Percentiles rank a stretch among this genome's conserved stretches.
These are phyloP conservation scores for Ophiognomonia clavigignenti-juglandacearum DNA, from an alignment of 2,329 filamentous ascomycete genomes.

Conservation along the genomic window DNA sequence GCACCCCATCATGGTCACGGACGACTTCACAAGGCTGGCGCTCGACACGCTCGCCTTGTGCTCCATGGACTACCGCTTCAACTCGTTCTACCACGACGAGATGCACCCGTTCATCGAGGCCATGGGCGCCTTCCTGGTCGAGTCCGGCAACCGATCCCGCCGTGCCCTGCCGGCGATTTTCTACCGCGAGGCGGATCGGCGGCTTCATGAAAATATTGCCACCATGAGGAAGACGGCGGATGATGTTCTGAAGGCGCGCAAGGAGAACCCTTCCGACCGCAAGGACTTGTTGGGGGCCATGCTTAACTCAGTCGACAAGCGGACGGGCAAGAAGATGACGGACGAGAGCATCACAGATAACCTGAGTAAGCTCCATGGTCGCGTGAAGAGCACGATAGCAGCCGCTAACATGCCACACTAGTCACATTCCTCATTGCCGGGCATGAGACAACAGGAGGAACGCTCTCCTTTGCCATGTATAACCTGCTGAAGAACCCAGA, in stretches of 20 bases:
- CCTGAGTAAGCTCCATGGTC: constrained; percentile 36
- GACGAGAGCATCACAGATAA: constrained; percentile 63
- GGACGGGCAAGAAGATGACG: constrained; percentile 60
- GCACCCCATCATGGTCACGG: constrained; percentile 52
- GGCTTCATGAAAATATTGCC: constrained; percentile 51
- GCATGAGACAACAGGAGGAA: constrained; percentile 67
- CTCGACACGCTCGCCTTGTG: constrained; percentile 69
- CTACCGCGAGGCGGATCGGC: constrained; percentile 41
- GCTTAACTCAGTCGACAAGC: constrained; percentile 61
- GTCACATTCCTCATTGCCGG: constrained; percentile 67
- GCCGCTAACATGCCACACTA: background rate
- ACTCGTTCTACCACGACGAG: constrained; percentile 65
- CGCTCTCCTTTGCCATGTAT: constrained; percentile 62
- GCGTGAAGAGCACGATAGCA: background rate
- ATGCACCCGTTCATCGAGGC: constrained; percentile 66
- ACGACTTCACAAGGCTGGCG: constrained; percentile 69
- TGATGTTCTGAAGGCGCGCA: constrained; percentile 57
- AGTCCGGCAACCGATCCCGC: constrained; percentile 46
- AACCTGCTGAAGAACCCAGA: constrained; percentile 60
- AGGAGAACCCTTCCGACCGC: constrained; percentile 47
- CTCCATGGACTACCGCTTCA: constrained; percentile 69
- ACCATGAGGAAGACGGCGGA: constrained; percentile 50
- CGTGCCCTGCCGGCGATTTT: constrained; percentile 46
- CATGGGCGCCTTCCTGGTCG: constrained; percentile 60
- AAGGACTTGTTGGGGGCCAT: constrained; percentile 68